Evolutionary conservation across 805 yeast genomes (phyloP).

Genomic region (Ogataea paradorogensis): DNA sequence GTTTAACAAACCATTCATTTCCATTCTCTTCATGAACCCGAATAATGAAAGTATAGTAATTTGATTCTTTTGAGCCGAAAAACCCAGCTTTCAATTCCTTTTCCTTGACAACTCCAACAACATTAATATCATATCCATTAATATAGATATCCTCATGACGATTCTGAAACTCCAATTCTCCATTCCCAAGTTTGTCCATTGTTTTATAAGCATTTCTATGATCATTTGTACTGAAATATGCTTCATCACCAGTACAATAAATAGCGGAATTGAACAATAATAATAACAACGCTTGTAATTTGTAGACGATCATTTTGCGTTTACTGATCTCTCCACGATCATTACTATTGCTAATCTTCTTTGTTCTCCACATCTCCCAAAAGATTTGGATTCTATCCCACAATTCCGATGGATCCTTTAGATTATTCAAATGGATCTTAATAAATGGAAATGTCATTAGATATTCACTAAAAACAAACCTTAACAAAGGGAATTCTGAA

Average conservation of each 20-base stretch:
- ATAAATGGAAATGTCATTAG: slow-evolving; percentile 76
- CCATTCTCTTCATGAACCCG: slow-evolving; percentile 38
- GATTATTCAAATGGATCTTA: slow-evolving; percentile 39
- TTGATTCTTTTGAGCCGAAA: slow-evolving; percentile 24
- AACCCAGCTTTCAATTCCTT: slow-evolving; percentile 25
- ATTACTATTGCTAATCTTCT: slow-evolving; percentile 66
- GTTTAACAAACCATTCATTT: slow-evolving; percentile 46
- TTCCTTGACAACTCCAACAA: slow-evolving; percentile 57
- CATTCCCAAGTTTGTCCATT: slow-evolving; percentile 31
- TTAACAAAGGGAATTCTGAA: slow-evolving; percentile 60
- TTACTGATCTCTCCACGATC: slow-evolving; percentile 79
- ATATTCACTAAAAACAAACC: slow-evolving; percentile 62
- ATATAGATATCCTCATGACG: slow-evolving; percentile 35
- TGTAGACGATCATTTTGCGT: slow-evolving; percentile 57
- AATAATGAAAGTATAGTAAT: slow-evolving; percentile 46
- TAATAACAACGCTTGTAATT: slow-evolving; percentile 59
- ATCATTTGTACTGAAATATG: slow-evolving; percentile 40
- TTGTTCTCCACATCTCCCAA: slow-evolving; percentile 70
- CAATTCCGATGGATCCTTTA: slow-evolving; percentile 36
- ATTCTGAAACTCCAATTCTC: slow-evolving; percentile 35
- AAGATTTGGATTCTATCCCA: slow-evolving; percentile 87
- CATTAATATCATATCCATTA: slow-evolving; percentile 62
- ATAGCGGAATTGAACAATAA: slow-evolving; percentile 75
- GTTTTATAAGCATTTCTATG: slow-evolving; percentile 39
- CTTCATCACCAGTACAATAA: slow-evolving; percentile 55